Evolutionary conservation across 75 land plant species (phyloP).

Genomic region (Selaginella tamariscina): DNA sequence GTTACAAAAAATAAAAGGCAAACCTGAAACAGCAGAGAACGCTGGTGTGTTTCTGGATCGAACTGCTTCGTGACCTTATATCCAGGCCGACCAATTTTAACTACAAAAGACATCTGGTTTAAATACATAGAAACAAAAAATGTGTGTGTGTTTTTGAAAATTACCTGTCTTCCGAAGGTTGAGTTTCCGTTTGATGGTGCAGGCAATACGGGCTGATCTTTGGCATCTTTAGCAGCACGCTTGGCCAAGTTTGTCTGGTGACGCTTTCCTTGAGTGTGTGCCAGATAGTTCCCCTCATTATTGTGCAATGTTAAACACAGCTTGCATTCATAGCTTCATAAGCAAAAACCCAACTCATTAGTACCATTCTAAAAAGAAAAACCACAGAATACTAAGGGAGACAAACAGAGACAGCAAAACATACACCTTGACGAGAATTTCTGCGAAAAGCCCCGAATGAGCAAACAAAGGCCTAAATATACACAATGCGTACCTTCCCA

Average conservation of each 20-base stretch:
- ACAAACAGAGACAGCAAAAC: background rate
- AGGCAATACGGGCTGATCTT: constrained; percentile 94
- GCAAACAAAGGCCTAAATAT: no score
- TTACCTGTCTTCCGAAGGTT: constrained; percentile 50
- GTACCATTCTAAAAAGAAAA: no score
- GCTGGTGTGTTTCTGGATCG: constrained; percentile 87
- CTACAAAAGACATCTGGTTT: constrained; percentile 27
- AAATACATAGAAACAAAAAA: background rate
- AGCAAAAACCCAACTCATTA: no score
- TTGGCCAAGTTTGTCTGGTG: constrained; percentile 98
- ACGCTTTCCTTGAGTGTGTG: constrained; percentile 97
- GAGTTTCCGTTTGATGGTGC: constrained; percentile 90
- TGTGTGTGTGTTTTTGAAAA: background rate
- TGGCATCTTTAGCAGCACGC: constrained; percentile 91
- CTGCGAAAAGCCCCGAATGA: no score
- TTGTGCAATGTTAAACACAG: constrained; percentile 90
- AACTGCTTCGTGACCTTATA: constrained; percentile 94
- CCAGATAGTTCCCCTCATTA: constrained; percentile 97
- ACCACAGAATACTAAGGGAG: background rate
- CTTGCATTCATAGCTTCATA: constrained; percentile 91
- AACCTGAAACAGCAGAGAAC: constrained; percentile 97
- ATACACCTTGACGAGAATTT: no score
- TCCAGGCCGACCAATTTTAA: constrained; percentile 98
- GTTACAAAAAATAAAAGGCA: background rate
- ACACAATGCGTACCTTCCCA: constrained; percentile 50